Conservation (phyloP, 345 rosid genomes). For the Bruguiera parviflora region DNA sequence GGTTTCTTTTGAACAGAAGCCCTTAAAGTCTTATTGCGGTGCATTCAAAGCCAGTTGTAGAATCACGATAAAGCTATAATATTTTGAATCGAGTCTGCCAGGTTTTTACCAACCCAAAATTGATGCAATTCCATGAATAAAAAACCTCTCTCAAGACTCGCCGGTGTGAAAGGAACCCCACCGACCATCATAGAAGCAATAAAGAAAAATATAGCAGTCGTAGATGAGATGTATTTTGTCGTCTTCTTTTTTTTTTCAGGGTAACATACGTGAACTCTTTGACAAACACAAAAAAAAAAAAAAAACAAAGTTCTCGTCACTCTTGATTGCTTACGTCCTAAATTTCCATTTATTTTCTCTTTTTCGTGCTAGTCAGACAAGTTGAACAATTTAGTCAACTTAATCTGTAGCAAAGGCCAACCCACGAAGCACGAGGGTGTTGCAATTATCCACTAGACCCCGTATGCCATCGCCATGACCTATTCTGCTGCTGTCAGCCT, state of each 20-base stretch:
- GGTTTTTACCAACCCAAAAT: not conserved
- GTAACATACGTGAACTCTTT: too few relatives aligned
- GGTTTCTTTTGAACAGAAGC: not conserved
- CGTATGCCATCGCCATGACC: too few relatives aligned
- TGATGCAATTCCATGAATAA: conserved; percentile 25
- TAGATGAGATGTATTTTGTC: not conserved
- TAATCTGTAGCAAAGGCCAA: too few relatives aligned
- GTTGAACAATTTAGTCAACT: too few relatives aligned
- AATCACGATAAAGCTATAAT: not conserved
- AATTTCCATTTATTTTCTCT: not conserved
- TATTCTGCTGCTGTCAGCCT: too few relatives aligned
- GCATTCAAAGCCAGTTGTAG: not conserved
- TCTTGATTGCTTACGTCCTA: not conserved
- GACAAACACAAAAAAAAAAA: too few relatives aligned
- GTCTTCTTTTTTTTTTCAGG: conserved; percentile 4
- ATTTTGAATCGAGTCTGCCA: not conserved
- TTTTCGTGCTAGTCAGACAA: too few relatives aligned
- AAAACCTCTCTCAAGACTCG: conserved; percentile 1
- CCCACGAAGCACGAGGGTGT: too few relatives aligned
- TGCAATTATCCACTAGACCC: too few relatives aligned
- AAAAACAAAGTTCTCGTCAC: too few relatives aligned
- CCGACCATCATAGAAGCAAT: not conserved
- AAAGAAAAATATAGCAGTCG: not conserved
- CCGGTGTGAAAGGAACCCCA: conserved; percentile 11
- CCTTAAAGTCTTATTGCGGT: not conserved